These are phyloP conservation scores for Geranium rotundifolium DNA, from an alignment of 345 rosid species.

Conservation along the genomic window DNA sequence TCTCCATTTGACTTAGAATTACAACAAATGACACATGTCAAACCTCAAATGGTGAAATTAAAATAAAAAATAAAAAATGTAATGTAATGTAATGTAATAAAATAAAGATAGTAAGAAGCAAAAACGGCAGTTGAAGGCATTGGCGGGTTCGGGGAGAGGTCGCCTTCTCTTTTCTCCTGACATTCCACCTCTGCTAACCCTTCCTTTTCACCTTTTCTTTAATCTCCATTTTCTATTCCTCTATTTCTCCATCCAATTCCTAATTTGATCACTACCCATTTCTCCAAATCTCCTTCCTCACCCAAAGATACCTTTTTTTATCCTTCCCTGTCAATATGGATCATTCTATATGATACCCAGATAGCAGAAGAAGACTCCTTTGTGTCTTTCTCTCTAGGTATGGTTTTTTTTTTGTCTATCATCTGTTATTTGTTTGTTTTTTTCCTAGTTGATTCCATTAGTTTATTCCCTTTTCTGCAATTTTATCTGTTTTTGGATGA, in stretches of 20 bases:
- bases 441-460: background rate
- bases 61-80: no score
- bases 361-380: slow-evolving; percentile 2
- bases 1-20: no score
- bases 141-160: slow-evolving; percentile 13
- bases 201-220: background rate
- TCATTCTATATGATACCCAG: background rate
- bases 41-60: no score
- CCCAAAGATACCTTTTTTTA: background rate
- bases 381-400: slow-evolving; percentile 5
- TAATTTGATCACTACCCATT: slow-evolving; percentile 9
- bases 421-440: slow-evolving; percentile 11
- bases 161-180: slow-evolving; percentile 15
- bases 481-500: background rate
- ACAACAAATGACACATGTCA: no score
- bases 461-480: background rate
- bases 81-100: no score
- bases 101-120: background rate
- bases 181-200: slow-evolving; percentile 14
- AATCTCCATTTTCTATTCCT: background rate
- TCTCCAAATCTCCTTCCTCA: background rate
- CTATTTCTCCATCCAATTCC: slow-evolving; percentile 2
- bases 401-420: slow-evolving; percentile 3
- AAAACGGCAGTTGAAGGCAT: background rate
- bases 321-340: background rate